Base-by-base conservation (phyloP, 2,329 filamentous ascomycete genomes). In the Aspergillus brunneoviolaceus region DNA sequence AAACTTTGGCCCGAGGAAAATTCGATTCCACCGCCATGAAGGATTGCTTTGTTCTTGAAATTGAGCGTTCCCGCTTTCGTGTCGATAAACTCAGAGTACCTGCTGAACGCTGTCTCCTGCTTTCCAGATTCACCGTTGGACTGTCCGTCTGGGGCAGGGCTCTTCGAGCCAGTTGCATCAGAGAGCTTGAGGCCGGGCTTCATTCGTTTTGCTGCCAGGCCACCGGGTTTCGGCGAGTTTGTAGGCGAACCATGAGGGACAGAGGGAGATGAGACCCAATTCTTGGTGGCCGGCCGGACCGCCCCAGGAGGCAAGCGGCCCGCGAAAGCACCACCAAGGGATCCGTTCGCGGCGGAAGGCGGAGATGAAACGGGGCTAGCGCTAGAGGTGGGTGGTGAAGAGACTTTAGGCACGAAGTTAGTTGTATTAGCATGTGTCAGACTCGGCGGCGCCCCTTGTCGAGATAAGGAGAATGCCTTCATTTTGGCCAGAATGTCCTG, bases 1-100 rank as follows among this genome's bases (percentile, higher is more conserved):
- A 99, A 98, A 19, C 88, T 92, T 57, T 89, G 89, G 2, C 95
- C 95, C 60, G 90, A 92, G 25, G 90, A 89, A 72, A 99, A 99
- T 71, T 98, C 89, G 63, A 99, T 93, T 27, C 95, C 95, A 16
- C 90, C 87, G 27, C 91, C 88, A 64, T 93, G 94, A 56, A 99
- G 90, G 4, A 92, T 87, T 11, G 95, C 95, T 66, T 96, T 96
- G 66, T 92, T 93, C 68, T 92, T 91, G 77, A 99, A 99, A 9
- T 89, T 96, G 63, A 99, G 82, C 68, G 90, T 96, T 11, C 95
- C 95, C 54, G 91, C 91, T 70, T 97, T 91, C 0, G 92, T 89
- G 72, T 99, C 93, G 61, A 99, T 91, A 70, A 90, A 95, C 64
- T 97, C 88, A 33, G 87, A 82, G 68, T 88, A 91, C 69, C 89